Conservation (phyloP, 164 flowering plant species). For the Nelumbo lutea region DNA sequence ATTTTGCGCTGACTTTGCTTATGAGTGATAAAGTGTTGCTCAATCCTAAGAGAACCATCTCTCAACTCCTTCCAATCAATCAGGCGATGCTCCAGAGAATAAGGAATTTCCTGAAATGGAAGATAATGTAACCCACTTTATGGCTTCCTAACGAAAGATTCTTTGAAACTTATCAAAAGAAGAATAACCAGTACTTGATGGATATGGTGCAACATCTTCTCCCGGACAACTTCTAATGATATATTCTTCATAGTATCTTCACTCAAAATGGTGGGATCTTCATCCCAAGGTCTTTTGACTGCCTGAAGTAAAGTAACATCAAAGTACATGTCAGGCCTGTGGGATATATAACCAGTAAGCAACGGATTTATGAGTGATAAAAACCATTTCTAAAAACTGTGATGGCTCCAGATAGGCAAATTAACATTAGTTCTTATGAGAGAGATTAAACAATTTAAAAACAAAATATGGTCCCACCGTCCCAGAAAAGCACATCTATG, state of each 20-base stretch:
- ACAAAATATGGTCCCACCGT: not conserved
- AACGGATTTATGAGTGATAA: too few relatives aligned
- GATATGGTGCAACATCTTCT: slow-evolving; percentile 72
- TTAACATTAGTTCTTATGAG: too few relatives aligned
- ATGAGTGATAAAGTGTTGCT: slow-evolving; percentile 70
- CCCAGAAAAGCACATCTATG: not conserved
- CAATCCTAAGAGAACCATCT: slow-evolving; percentile 89
- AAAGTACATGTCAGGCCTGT: not conserved
- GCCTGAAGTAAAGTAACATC: slow-evolving; percentile 45
- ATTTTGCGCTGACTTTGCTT: slow-evolving; percentile 84
- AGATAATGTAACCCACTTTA: not conserved
- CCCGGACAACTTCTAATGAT: slow-evolving; percentile 88
- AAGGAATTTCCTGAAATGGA: slow-evolving; percentile 82
- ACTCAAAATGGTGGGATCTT: slow-evolving; percentile 66
- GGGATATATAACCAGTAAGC: not conserved
- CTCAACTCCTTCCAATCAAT: slow-evolving; percentile 82
- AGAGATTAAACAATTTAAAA: too few relatives aligned
- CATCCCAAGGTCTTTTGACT: slow-evolving; percentile 95
- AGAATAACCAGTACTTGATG: slow-evolving; percentile 66
- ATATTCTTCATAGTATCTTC: slow-evolving; percentile 88
- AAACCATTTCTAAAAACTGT: too few relatives aligned
- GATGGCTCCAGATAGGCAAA: too few relatives aligned
- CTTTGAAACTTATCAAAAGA: not conserved
- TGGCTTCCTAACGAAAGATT: not conserved
- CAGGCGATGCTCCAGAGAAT: slow-evolving; percentile 75